Evolutionary conservation across 306 rosid species (phyloP).

Genomic region (Prunus davidiana): DNA sequence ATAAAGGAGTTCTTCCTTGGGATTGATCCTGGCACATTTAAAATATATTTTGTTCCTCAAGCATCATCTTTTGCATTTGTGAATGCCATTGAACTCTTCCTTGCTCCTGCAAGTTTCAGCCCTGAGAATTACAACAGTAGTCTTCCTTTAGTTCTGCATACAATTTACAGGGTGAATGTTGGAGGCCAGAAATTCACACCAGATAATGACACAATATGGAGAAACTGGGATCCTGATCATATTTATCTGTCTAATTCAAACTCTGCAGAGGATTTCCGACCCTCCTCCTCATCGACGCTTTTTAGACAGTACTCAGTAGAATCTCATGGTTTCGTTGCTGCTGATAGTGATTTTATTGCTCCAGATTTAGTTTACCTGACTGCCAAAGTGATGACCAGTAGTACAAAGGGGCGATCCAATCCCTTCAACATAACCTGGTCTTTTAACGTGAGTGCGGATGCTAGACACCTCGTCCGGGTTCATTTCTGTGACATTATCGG

Average conservation of each 20-base stretch:
- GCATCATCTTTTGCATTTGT: conserved; percentile 41
- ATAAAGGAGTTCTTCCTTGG: conserved; percentile 31
- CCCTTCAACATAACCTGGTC: conserved; percentile 25
- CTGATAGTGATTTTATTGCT: not conserved
- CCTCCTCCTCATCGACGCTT: fast-evolving
- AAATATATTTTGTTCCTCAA: conserved; percentile 24
- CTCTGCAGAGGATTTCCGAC: not conserved
- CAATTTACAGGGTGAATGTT: conserved; percentile 39
- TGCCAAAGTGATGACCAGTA: conserved; percentile 1
- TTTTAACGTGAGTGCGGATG: conserved; percentile 12
- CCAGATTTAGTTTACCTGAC: conserved; percentile 21
- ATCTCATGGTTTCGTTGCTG: not conserved
- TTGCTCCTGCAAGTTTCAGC: conserved; percentile 20
- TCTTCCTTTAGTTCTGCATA: conserved; percentile 5
- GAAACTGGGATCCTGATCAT: conserved; percentile 24
- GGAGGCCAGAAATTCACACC: conserved; percentile 12
- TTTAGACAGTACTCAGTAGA: too few species aligned
- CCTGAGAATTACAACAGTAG: not conserved
- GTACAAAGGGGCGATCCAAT: fast-evolving
- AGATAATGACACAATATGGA: not conserved
- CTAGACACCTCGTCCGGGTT: conserved; percentile 30
- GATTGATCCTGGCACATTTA: not conserved
- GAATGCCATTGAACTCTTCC: conserved; percentile 55
- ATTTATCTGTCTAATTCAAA: not conserved
- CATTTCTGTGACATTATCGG: conserved; percentile 40